Evolutionary conservation across 2,329 filamentous ascomycete genomes (phyloP).

Genomic region (Fusarium heterosporum): DNA sequence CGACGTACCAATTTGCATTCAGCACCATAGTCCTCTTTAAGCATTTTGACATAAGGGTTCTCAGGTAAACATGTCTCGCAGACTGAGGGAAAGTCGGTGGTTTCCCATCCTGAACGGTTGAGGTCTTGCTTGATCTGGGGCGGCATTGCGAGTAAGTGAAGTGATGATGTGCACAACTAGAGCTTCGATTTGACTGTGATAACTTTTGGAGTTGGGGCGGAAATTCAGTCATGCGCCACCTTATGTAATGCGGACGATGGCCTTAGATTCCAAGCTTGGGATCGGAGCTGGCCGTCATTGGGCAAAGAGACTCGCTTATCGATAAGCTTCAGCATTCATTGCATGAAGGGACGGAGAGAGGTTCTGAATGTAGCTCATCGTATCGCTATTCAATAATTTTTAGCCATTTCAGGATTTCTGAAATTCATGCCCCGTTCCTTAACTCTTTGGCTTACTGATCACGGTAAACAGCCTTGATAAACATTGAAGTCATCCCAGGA

Average conservation of each 20-base stretch:
- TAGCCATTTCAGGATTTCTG: too few relatives aligned
- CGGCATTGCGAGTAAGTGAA: slow-evolving; percentile 67
- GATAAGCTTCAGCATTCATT: slow-evolving; percentile 35
- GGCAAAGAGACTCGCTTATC: slow-evolving; percentile 41
- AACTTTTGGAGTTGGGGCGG: slow-evolving; percentile 44
- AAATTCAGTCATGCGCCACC: slow-evolving; percentile 46
- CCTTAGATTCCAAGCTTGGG: slow-evolving; percentile 14
- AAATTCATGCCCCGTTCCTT: too few relatives aligned
- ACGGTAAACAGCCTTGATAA: too few relatives aligned
- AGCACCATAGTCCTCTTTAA: slow-evolving; percentile 95
- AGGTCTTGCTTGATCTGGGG: slow-evolving; percentile 96
- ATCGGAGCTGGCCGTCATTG: slow-evolving; percentile 36
- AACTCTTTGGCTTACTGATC: too few relatives aligned
- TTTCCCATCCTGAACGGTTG: slow-evolving; percentile 96
- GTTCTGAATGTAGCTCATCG: too few relatives aligned
- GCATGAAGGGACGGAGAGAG: not conserved
- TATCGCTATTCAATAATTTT: too few relatives aligned
- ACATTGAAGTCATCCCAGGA: too few relatives aligned
- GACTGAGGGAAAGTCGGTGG: slow-evolving; percentile 88
- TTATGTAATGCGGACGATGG: slow-evolving; percentile 42
- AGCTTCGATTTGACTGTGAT: slow-evolving; percentile 32
- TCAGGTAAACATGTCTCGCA: slow-evolving; percentile 95
- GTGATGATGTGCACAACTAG: slow-evolving; percentile 37
- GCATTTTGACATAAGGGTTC: slow-evolving; percentile 98
- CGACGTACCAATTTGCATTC: slow-evolving; percentile 75